phyloP scores from a whole-genome alignment of 805 yeast genomes.

The Jamesozyma lodderae region DNA sequence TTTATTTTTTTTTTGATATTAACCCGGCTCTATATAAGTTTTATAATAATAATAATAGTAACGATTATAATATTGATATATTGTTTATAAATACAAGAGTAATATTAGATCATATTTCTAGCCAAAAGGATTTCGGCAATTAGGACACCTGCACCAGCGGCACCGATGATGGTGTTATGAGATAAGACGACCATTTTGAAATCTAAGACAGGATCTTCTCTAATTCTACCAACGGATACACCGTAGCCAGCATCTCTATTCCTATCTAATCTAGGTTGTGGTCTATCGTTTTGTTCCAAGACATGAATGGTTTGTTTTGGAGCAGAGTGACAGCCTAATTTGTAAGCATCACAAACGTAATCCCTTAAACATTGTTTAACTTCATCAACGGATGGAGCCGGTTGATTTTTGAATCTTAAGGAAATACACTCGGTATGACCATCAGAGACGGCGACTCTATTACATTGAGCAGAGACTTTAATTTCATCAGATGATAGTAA shows the following conservation, averaged over 20 bases:
- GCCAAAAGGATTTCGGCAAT: constrained; percentile 86
- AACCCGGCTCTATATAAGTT: too few relatives aligned
- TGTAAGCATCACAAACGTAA: constrained; percentile 75
- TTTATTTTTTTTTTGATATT: too few relatives aligned
- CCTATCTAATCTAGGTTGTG: constrained; percentile 96
- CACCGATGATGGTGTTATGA: constrained; percentile 95
- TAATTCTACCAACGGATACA: constrained; percentile 87
- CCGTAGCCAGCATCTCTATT: constrained; percentile 91
- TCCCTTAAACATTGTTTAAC: constrained; percentile 61
- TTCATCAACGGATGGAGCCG: constrained; percentile 77
- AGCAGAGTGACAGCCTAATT: constrained; percentile 79
- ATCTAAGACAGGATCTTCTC: constrained; percentile 90
- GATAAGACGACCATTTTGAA: constrained; percentile 95
- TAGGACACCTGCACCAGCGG: constrained; percentile 96
- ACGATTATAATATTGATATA: too few relatives aligned
- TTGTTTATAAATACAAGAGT: too few relatives aligned
- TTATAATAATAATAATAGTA: too few relatives aligned
- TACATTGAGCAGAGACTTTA: constrained; percentile 91
- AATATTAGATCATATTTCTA: constrained; percentile 58
- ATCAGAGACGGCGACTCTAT: constrained; percentile 92
- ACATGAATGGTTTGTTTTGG: constrained; percentile 90
- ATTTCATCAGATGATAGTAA: constrained; percentile 59
- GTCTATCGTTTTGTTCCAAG: constrained; percentile 84
- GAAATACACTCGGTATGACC: constrained; percentile 97
- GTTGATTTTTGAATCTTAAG: constrained; percentile 68